These are phyloP conservation scores for Dictyostelium firmibasis DNA, from an alignment of 78 protist genomes.

Conservation along the genomic window DNA sequence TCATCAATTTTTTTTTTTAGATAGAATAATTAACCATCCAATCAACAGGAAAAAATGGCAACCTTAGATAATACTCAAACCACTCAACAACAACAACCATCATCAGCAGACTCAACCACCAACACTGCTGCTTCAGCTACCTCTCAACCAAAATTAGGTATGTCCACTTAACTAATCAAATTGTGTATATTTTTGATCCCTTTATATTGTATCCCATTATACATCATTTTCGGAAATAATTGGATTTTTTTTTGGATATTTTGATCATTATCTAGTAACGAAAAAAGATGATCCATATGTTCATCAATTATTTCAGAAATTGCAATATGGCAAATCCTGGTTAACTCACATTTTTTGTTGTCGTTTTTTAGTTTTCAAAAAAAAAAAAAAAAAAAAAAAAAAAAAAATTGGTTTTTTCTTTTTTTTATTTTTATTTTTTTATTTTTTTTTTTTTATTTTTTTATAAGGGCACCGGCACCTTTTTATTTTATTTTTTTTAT, in stretches of 20 bases:
- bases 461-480: not conserved
- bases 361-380: not conserved
- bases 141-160: conserved; percentile 8
- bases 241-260: not conserved
- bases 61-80: not conserved
- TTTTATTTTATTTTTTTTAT: not conserved
- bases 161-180: not conserved
- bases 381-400: not conserved
- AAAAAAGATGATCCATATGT: not conserved
- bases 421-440: not conserved
- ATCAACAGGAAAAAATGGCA: conserved; percentile 10
- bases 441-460: not conserved
- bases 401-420: not conserved
- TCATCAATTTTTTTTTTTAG: conserved; percentile 1
- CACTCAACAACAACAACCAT: not conserved
- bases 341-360: not conserved
- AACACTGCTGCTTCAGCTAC: not conserved
- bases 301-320: not conserved
- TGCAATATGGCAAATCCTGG: not conserved
- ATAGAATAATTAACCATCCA: not conserved
- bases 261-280: not conserved
- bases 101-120: conserved; percentile 1
- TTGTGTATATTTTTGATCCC: not conserved
- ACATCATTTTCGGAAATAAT: not conserved
- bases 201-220: too few species aligned